Evolutionary conservation across 139 green algal species (phyloP).

Genomic region (Volvox africanus): DNA sequence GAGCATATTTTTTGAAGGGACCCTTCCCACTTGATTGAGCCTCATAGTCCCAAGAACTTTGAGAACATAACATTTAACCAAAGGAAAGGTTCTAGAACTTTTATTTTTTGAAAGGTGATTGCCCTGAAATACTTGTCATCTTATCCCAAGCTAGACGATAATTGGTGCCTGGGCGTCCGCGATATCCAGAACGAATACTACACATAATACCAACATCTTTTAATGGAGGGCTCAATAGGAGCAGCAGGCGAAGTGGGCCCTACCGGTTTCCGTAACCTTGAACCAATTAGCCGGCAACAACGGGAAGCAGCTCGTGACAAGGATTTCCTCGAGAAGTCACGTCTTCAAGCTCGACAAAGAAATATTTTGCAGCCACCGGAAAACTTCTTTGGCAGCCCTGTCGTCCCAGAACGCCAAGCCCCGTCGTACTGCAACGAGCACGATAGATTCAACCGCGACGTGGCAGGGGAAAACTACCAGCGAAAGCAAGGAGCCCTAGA

Average conservation of each 20-base stretch:
- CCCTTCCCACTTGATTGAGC: no score
- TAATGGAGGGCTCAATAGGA: background rate
- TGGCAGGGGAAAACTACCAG: conserved; percentile 46
- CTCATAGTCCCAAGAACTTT: no score
- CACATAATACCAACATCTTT: background rate
- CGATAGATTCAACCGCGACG: conserved; percentile 53
- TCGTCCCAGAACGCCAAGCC: conserved; percentile 38
- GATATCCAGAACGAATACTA: no score
- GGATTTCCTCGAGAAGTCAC: conserved; percentile 28
- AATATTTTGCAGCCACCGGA: background rate
- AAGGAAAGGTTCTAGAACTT: no score
- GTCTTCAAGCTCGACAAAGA: background rate
- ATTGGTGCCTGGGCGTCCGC: no score
- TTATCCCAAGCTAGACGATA: no score
- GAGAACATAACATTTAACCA: no score
- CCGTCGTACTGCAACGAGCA: conserved; percentile 45
- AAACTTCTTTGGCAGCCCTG: conserved; percentile 2
- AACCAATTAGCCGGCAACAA: conserved; percentile 8
- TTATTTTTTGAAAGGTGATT: no score
- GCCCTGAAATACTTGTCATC: no score
- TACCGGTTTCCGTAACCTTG: conserved; percentile 35
- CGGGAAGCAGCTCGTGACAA: conserved; percentile 2
- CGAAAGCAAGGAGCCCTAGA: conserved; percentile 42
- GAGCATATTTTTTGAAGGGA: no score
- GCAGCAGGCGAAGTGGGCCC: background rate